Conservation (phyloP, 768 basidiomycete genomes). For the Auricularia sp. region DNA sequence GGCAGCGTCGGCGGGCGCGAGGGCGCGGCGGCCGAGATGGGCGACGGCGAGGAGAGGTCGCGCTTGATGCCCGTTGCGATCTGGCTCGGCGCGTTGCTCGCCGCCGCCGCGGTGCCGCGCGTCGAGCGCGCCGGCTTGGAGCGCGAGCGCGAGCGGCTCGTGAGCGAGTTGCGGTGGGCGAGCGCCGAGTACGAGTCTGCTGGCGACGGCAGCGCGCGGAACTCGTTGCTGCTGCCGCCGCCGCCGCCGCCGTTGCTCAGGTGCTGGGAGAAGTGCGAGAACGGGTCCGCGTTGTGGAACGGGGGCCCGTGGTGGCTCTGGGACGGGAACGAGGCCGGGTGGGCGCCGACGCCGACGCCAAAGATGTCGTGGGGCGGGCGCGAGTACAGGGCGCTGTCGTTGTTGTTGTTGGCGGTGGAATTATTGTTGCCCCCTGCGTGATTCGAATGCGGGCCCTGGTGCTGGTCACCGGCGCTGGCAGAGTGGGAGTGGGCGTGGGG, state of each 20-base stretch:
- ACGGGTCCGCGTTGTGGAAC: slow-evolving; percentile 1
- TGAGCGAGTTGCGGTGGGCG: slow-evolving; percentile 6
- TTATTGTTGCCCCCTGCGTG: neutral
- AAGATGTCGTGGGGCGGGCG: slow-evolving; percentile 46
- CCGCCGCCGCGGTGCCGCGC: slow-evolving; percentile 13
- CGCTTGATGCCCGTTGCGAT: slow-evolving; percentile 14
- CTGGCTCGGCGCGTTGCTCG: slow-evolving; percentile 18
- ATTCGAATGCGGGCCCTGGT: slow-evolving; percentile 19
- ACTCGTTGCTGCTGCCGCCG: slow-evolving; percentile 12
- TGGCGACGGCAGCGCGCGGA: slow-evolving; percentile 22
- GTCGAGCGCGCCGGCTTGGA: slow-evolving; percentile 1
- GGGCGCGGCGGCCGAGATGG: neutral
- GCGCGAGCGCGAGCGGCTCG: neutral
- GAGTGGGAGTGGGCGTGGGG: slow-evolving; percentile 22
- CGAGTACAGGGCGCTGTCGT: slow-evolving; percentile 29
- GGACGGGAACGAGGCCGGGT: slow-evolving; percentile 24
- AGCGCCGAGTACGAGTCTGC: slow-evolving; percentile 13
- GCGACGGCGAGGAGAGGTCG: neutral
- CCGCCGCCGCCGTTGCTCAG: slow-evolving; percentile 6
- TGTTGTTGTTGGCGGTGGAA: no score
- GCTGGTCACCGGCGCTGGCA: slow-evolving; percentile 26
- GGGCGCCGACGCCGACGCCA: slow-evolving; percentile 44
- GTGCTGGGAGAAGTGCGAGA: neutral
- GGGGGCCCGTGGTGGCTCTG: slow-evolving; percentile 1
- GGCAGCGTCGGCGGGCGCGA: neutral